Conservation (phyloP, 2,329 filamentous ascomycete genomes). For the Sphaerulina vaccinii region DNA sequence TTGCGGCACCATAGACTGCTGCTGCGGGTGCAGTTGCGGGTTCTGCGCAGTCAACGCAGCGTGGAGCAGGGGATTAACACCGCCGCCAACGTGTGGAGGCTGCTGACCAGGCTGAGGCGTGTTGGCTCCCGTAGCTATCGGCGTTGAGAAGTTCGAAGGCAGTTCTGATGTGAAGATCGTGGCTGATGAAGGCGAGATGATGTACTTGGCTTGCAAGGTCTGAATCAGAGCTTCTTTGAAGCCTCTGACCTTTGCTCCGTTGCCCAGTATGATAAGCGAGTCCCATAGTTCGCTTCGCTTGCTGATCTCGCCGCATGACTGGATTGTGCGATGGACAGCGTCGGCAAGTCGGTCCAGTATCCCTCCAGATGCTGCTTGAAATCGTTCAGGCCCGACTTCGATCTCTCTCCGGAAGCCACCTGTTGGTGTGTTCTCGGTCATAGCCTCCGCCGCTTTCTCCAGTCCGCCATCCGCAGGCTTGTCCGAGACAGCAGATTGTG, state of each 20-base stretch:
- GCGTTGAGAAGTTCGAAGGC: conserved; percentile 88
- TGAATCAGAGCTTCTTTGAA: conserved; percentile 86
- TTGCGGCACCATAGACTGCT: conserved; percentile 31
- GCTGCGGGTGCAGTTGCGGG: conserved; percentile 46
- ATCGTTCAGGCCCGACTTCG: conserved; percentile 75
- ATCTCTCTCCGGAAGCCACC: conserved; percentile 58
- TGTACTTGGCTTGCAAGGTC: conserved; percentile 75
- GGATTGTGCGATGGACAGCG: conserved; percentile 78
- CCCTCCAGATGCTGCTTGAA: conserved; percentile 60
- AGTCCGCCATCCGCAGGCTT: conserved; percentile 37
- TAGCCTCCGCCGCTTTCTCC: conserved; percentile 24
- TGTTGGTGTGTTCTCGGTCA: conserved; percentile 25
- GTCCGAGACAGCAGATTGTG: conserved; percentile 34
- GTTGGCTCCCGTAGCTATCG: conserved; percentile 83
- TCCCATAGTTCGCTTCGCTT: conserved; percentile 90
- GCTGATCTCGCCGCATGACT: conserved; percentile 77
- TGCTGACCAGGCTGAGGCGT: conserved; percentile 66
- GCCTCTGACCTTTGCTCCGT: conserved; percentile 70
- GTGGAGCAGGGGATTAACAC: conserved; percentile 84
- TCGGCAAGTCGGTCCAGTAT: conserved; percentile 82
- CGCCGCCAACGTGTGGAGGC: conserved; percentile 41
- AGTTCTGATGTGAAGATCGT: conserved; percentile 98
- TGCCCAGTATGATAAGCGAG: conserved; percentile 85
- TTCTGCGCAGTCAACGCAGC: conserved; percentile 77
- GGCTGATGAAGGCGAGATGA: conserved; percentile 86